A percentile compares a stretch with the other conserved stretches of the same genome.
These are phyloP conservation scores for Sporothrix inflata DNA, from an alignment of 2,329 filamentous ascomycete genomes.

Conservation along the genomic window DNA sequence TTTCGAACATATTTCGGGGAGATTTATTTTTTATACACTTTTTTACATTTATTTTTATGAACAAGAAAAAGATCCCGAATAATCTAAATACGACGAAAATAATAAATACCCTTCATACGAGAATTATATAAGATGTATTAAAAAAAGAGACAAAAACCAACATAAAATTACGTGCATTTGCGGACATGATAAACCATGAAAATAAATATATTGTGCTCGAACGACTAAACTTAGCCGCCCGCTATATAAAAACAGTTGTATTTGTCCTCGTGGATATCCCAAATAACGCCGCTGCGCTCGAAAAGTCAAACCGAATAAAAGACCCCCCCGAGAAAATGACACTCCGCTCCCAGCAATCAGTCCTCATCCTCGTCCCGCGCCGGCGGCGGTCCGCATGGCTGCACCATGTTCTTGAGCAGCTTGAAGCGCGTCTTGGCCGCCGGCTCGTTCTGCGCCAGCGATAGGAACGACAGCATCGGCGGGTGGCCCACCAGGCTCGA, in stretches of 20 bases:
- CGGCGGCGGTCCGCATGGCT: constrained; percentile 62
- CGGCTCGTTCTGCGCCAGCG: constrained; percentile 84
- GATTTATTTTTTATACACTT: not conserved
- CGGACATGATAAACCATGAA: not conserved
- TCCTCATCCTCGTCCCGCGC: constrained; percentile 55
- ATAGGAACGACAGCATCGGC: constrained; percentile 83
- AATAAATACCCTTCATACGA: no score
- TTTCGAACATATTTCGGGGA: not conserved
- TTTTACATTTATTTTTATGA: not conserved
- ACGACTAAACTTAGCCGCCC: not conserved
- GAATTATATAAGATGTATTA: not conserved
- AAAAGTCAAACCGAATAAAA: not conserved
- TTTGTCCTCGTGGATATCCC: constrained; percentile 3
- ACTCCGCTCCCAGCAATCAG: not conserved
- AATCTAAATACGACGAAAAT: not conserved
- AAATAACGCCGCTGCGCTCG: not conserved
- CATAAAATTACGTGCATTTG: not conserved
- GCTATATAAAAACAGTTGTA: not conserved
- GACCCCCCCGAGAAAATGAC: no score
- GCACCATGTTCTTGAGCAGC: constrained; percentile 81
- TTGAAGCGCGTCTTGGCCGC: constrained; percentile 76
- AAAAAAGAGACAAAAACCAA: not conserved
- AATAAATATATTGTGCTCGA: not conserved
- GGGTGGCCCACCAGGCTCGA: constrained; percentile 88
- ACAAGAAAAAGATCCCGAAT: not conserved